Evolutionary conservation across 2,329 filamentous ascomycete genomes (phyloP), one percentile per base, ranked within the genome.

Genomic region (Diplocarpon mali): DNA sequence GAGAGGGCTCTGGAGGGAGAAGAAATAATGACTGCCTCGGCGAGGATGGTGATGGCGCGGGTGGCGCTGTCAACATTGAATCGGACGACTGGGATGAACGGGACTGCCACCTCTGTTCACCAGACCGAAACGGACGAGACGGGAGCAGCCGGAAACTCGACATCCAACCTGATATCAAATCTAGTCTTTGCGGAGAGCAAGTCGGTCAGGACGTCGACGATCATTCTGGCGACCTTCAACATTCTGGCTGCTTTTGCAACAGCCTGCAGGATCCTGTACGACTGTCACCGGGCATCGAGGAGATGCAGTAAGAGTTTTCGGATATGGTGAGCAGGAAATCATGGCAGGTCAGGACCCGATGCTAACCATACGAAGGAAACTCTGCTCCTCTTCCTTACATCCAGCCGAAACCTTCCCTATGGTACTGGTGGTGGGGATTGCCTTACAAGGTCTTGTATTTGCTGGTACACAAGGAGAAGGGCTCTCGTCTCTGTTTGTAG

Each of bases 161-260:
- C 46, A 7, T 40, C 40, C 36, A 41, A 34, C 17, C 47, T 59
- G 37, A 62, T 62, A 45, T 30, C 54, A 29, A 54, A 54, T 27
- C 48, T 63, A 37, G 50, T 60, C 6, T 62, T 63, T 49, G 58
- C 55, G 32, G 54, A 62, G 43, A 62, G 58, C 50, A 76, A 71
- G 55, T 78, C 75, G 29, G 67, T 78, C 55, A 69, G 78, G 53
- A 77, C 72, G 14, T 78, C 76, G 17, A 75, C 74, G 35, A 72
- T 80, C 45, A 75, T 80, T 48, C 66, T 81, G 44, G 72, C 76
- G 30, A 63, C 67, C 44, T 79, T 80, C 64, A 82, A 81, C 59
- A 68, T 74, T 16, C 58, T 78, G 42, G 73, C 73, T 14, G 75
- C 76, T 4, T 69, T 76, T 45, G 67, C 68, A 14, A 76, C 75